Evolutionary conservation across 2,329 filamentous ascomycete species (phyloP).

Genomic region (Byssothecium circinans): DNA sequence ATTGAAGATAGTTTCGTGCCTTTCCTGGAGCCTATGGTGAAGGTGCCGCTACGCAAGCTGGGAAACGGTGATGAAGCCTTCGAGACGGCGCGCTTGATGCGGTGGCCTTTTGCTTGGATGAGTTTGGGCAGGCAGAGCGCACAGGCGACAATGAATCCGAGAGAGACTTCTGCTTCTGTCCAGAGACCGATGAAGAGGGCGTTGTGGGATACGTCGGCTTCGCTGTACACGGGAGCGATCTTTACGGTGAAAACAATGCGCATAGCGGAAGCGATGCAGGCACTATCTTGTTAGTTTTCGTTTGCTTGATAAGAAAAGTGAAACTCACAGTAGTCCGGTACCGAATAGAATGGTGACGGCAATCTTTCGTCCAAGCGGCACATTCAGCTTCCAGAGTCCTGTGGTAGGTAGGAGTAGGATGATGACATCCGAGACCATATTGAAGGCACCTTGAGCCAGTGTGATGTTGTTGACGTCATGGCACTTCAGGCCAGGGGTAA

Average conservation of each 20-base stretch:
- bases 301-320: not conserved
- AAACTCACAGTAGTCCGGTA: conserved; percentile 30
- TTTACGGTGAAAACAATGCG: conserved; percentile 30
- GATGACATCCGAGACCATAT: conserved; percentile 29
- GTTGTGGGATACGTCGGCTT: conserved; percentile 31
- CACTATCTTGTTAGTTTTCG: conserved; percentile 15
- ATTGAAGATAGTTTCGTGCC: not conserved
- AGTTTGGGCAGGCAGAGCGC: conserved; percentile 27
- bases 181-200: conserved; percentile 31
- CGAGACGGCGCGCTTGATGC: conserved; percentile 20
- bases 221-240: conserved; percentile 19
- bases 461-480: conserved; percentile 28
- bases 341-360: conserved; percentile 27
- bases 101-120: conserved; percentile 26
- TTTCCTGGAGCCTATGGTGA: not conserved
- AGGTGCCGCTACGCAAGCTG: conserved; percentile 7
- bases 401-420: conserved; percentile 27
- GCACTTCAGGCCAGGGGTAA: conserved; percentile 22
- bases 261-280: conserved; percentile 30
- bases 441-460: conserved; percentile 24
- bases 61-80: conserved; percentile 19
- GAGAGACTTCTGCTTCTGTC: conserved; percentile 28
- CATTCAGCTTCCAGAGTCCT: conserved; percentile 25
- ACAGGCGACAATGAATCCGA: conserved; percentile 33
- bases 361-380: conserved; percentile 27